Evolutionary conservation across 1,284 basidiomycete genomes (phyloP), one percentile per base, ranked within the genome.

Genomic region (Salmacisia buchloeana): DNA sequence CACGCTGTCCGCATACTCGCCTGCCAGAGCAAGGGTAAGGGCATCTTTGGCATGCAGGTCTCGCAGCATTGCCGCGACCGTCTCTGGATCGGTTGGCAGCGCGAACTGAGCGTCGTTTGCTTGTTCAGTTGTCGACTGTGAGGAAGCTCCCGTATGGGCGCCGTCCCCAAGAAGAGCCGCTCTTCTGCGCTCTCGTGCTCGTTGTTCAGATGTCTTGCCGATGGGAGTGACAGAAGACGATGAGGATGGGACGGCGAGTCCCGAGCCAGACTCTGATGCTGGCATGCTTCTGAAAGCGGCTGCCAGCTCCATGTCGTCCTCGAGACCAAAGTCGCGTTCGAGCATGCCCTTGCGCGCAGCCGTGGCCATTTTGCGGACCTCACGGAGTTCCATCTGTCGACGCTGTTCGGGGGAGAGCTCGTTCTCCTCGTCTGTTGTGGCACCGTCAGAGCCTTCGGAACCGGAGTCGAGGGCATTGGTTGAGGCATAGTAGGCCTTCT

Each of bases 291-390:
- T n/a, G n/a, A n/a, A n/a, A n/a, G 49, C 49, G 15, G 49, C 29
- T 33, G 49, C 49, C 6, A 78, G 63, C 60, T 78, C 74, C 18
- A 63, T 63, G n/a, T 76, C 68, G 29, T 91, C 90, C 35, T 85
- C 86, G 54, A 96, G 82, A 2, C 93, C 94, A 79, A 92, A 97
- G 80, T 97, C 92, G 9, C 85, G 86, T 59, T 90, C 89, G 1
- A 76, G 81, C 84, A 96, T 84, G 4, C 81, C 84, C 69, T 91
- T 88, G 23, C 89, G 83, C 39, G 86, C 83, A 80, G 89, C 91
- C 29, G 83, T 81, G 80, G 96, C 94, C 59, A 97, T 80, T 58
- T 91, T 83, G 72, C 83, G 87, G 6, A 90, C 91, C 81, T 97
- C 93, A 75, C 89, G 87, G 78, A 92, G 89, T 76, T 96, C 92